A percentile compares a stretch with the other conserved stretches of the same genome.
These are phyloP conservation scores for Lolium rigidum DNA, from an alignment of 176 grass and related monocot genomes.

Conservation along the genomic window DNA sequence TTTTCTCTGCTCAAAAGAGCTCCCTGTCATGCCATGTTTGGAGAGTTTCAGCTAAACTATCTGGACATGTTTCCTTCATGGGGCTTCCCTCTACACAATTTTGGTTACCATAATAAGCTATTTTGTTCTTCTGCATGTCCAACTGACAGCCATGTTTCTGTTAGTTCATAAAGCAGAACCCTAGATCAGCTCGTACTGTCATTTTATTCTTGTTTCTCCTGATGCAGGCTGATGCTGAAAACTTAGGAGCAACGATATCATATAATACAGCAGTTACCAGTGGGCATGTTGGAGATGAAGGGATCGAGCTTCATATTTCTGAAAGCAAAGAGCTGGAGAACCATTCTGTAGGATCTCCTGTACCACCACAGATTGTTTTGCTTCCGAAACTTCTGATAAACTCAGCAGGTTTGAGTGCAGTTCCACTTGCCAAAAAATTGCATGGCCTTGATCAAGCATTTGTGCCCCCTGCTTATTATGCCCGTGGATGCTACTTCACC, in stretches of 20 bases:
- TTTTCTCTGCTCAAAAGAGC: background rate
- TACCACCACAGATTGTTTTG: conserved; percentile 65
- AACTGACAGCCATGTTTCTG: background rate
- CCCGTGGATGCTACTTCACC: conserved; percentile 89
- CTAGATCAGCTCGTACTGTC: background rate
- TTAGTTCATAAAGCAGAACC: background rate
- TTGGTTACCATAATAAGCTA: conserved; percentile 5
- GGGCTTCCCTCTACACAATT: background rate
- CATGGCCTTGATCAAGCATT: conserved; percentile 56
- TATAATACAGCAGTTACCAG: conserved; percentile 73
- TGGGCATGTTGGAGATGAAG: conserved; percentile 67
- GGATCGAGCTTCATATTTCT: conserved; percentile 69
- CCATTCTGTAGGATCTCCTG: conserved; percentile 38
- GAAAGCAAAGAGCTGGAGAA: conserved; percentile 66
- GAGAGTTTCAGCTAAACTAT: background rate
- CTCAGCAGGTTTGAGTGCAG: conserved; percentile 87
- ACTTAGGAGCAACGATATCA: conserved; percentile 64
- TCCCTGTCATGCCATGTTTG: background rate
- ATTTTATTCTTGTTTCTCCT: conserved; percentile 37
- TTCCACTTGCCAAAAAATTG: conserved; percentile 90
- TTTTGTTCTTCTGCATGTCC: background rate
- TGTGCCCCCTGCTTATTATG: conserved; percentile 73
- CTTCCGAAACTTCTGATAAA: conserved; percentile 84
- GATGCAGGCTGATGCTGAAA: conserved; percentile 90
- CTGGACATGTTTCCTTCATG: conserved; percentile 11